These are phyloP conservation scores for Paramarasmius palmivorus DNA, from an alignment of 1,284 basidiomycete genomes.

Conservation along the genomic window DNA sequence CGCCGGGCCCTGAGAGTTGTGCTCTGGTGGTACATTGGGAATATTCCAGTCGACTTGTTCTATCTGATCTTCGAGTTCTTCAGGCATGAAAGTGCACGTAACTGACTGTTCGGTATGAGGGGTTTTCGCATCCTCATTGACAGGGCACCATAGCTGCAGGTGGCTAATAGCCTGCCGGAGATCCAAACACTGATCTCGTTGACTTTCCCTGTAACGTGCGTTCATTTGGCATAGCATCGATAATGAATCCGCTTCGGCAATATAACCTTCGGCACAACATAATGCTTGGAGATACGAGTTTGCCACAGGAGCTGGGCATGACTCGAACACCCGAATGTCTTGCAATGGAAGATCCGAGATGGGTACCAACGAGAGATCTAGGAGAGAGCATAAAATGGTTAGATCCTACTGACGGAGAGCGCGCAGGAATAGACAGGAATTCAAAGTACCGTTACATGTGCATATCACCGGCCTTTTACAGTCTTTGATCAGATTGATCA, in stretches of 20 bases:
- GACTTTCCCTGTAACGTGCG: background rate
- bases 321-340: constrained; percentile 63
- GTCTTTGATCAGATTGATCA: constrained; percentile 78
- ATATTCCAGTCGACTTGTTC: constrained; percentile 23
- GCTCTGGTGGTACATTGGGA: constrained; percentile 19
- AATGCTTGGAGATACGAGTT: constrained; percentile 74
- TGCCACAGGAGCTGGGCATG: constrained; percentile 60
- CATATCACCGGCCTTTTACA: constrained; percentile 86
- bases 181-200: constrained; percentile 40
- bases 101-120: constrained; percentile 9
- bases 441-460: constrained; percentile 83
- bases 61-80: constrained; percentile 18
- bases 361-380: constrained; percentile 77
- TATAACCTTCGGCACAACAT: constrained; percentile 56
- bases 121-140: constrained; percentile 14
- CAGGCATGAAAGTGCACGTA: constrained; percentile 15
- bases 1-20: constrained; percentile 13
- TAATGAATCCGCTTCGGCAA: constrained; percentile 35
- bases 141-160: constrained; percentile 53
- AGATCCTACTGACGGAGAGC: too few relatives aligned
- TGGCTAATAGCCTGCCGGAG: constrained; percentile 58
- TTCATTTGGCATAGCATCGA: constrained; percentile 33
- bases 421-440: too few relatives aligned
- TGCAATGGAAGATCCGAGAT: constrained; percentile 77
- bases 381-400: constrained; percentile 10